Evolutionary conservation across 169 alveolate species (phyloP).

Genomic region (Eimeria acervulina): DNA sequence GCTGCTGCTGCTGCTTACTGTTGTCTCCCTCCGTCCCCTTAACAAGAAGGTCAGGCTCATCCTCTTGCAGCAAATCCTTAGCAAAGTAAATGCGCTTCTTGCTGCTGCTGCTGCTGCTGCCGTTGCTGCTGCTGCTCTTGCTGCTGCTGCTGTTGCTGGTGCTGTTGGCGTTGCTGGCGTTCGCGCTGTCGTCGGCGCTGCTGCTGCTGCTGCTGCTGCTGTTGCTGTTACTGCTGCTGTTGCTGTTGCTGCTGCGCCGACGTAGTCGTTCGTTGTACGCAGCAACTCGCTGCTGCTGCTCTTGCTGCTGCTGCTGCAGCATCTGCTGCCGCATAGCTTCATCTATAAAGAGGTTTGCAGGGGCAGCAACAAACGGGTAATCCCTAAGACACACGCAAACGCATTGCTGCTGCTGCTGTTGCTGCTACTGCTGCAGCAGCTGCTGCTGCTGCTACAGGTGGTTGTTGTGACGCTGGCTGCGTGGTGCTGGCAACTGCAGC

Average conservation of each 20-base stretch:
- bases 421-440: constrained; percentile 42
- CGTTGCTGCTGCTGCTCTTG: constrained; percentile 31
- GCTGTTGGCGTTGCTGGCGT: no score
- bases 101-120: constrained; percentile 61
- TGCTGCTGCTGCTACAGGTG: not conserved
- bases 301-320: constrained; percentile 48
- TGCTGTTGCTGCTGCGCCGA: not conserved
- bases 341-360: not conserved
- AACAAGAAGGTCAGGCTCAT: constrained; percentile 4
- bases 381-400: constrained; percentile 23
- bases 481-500: not conserved
- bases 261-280: not conserved
- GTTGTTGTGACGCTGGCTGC: not conserved
- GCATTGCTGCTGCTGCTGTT: not conserved
- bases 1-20: constrained; percentile 46
- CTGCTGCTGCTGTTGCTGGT: constrained; percentile 23
- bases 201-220: constrained; percentile 69
- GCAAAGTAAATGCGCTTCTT: constrained; percentile 27
- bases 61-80: constrained; percentile 15
- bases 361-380: constrained; percentile 41
- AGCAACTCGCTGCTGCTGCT: constrained; percentile 20
- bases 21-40: constrained; percentile 22
- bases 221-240: constrained; percentile 12
- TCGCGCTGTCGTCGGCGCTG: no score
- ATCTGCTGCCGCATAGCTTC: not conserved